phyloP scores from a whole-genome alignment of 1,284 basidiomycete species.

The Trametes hirsuta region DNA sequence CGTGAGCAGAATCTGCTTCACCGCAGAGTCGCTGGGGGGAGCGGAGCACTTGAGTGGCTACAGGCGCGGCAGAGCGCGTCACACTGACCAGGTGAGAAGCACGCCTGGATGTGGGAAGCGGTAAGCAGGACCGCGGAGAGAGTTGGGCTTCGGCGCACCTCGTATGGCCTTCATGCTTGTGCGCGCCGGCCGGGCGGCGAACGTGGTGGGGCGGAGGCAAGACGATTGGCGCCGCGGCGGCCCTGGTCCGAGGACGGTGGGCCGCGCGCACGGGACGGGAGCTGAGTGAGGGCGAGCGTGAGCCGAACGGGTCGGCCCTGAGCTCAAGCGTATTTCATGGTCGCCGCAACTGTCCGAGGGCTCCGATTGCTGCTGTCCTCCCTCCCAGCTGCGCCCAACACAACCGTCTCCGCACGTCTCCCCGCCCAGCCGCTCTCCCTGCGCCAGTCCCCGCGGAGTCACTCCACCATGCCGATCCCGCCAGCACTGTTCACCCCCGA shows the following conservation, averaged over 20 bases:
- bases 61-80: background rate
- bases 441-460: slow-evolving; percentile 1
- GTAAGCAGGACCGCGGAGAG: slow-evolving; percentile 3
- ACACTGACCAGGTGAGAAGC: slow-evolving; percentile 71
- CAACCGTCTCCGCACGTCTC: background rate
- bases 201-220: slow-evolving; percentile 12
- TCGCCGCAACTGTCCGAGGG: slow-evolving; percentile 20
- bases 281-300: slow-evolving; percentile 11
- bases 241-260: background rate
- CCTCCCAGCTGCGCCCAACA: background rate
- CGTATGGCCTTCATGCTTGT: slow-evolving; percentile 63
- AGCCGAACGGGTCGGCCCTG: background rate
- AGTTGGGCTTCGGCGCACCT: slow-evolving; percentile 42
- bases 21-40: slow-evolving; percentile 77
- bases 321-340: slow-evolving; percentile 15
- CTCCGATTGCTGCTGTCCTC: background rate
- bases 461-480: slow-evolving; percentile 34
- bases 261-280: slow-evolving; percentile 1
- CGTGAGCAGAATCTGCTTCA: slow-evolving; percentile 85
- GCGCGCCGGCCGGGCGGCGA: slow-evolving; percentile 4
- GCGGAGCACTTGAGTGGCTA: background rate
- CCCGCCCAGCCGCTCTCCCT: background rate
- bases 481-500: slow-evolving; percentile 31
- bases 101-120: slow-evolving; percentile 48
- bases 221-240: slow-evolving; percentile 10